Percentiles rank a stretch among this genome's conserved stretches.
Conservation (phyloP, 495 filamentous ascomycete species). For the Amphirosellinia nigrospora region DNA sequence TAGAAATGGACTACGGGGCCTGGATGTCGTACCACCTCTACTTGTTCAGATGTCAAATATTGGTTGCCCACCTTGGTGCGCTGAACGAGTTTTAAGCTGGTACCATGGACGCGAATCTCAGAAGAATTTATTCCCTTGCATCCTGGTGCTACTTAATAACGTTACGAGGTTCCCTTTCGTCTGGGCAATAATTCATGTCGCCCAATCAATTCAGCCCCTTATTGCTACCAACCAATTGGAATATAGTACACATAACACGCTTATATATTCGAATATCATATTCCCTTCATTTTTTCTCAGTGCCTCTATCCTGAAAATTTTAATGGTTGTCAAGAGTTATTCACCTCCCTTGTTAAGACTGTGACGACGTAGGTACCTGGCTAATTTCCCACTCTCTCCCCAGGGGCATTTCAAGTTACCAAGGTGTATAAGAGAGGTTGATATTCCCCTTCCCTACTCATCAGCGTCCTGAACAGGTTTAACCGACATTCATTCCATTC, state of each 20-base stretch:
- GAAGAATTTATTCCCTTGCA: background rate
- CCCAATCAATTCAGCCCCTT: conserved; percentile 18
- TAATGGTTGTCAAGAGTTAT: background rate
- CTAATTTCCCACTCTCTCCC: background rate
- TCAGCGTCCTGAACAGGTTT: background rate
- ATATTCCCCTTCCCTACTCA: background rate
- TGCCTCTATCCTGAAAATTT: background rate
- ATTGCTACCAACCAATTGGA: background rate
- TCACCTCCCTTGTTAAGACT: background rate
- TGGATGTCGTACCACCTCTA: background rate
- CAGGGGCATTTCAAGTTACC: background rate
- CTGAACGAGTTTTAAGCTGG: background rate
- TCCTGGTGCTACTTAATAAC: background rate
- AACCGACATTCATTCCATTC: background rate
- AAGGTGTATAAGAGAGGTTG: conserved; percentile 12
- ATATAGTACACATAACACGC: background rate
- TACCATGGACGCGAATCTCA: background rate
- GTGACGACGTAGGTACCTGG: conserved; percentile 11
- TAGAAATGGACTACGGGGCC: background rate
- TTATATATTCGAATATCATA: background rate
- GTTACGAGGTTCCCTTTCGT: background rate
- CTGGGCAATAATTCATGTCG: background rate
- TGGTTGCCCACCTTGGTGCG: background rate
- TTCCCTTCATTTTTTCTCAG: background rate
- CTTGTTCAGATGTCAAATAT: background rate